Evolutionary conservation across 208 protist genomes (phyloP).

Genomic region (Naegleria fowleri): DNA sequence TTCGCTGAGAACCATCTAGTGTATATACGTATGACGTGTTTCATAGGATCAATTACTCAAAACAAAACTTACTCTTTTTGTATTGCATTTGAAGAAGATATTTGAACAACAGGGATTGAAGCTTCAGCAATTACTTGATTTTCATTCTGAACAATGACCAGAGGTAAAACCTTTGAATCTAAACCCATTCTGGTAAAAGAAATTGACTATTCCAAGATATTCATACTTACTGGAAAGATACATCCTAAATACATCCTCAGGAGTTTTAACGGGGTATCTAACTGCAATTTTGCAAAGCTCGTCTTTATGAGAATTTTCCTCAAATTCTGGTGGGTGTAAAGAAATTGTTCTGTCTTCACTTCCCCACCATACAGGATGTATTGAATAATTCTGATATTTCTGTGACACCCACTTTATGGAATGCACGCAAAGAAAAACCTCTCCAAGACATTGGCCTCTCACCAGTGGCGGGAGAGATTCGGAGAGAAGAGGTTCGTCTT

Average conservation of each 20-base stretch:
- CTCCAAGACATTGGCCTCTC: neutral
- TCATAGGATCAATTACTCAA: too few species aligned
- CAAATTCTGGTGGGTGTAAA: neutral
- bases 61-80: conserved; percentile 4
- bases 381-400: neutral
- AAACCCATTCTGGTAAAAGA: neutral
- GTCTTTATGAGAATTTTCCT: neutral
- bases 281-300: neutral
- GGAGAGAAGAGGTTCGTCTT: neutral
- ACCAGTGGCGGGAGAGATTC: neutral
- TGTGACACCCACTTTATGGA: neutral
- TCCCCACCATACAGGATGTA: neutral
- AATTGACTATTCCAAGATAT: neutral
- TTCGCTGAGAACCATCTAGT: neutral
- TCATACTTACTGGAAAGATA: neutral
- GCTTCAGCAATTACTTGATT: neutral
- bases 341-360: neutral
- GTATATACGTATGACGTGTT: too few species aligned
- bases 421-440: neutral
- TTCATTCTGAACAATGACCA: neutral
- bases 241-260: neutral
- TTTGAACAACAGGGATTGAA: neutral
- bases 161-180: neutral
- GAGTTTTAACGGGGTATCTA: neutral
- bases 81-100: neutral